Evolutionary conservation across 352 stramenopile genomes (phyloP), one percentile per base, ranked within the genome.

Genomic region (Phytophthora chlamydospora): DNA sequence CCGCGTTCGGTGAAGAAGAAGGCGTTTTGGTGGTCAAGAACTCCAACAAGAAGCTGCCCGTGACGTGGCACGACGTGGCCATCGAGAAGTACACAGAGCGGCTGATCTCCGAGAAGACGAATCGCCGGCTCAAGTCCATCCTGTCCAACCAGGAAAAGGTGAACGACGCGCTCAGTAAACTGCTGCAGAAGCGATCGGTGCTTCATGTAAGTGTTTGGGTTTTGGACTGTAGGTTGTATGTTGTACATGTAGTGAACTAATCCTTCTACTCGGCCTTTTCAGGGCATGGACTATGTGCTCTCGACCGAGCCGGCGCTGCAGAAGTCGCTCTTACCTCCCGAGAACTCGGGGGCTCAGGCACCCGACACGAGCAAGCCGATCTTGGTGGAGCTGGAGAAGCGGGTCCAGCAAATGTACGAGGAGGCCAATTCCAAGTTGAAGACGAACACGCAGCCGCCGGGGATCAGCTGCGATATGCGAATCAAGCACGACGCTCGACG

Each of bases 91-190:
- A 71, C 17, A 49, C 38, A 12, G 47, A 71, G n/a, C 66, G 69
- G 31, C 46, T 62, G 3, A 14, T 59, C 19, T 70, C 69, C 0
- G 69, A 77, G 43, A 56, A 66, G 32, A 72, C 46, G 1, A 77
- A 77, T 38, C 59, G 65, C 0, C 57, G 61, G 42, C 61, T 77
- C 9, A 71, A 68, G 19, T 51, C 52, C 2, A 56, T 72, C 8
- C 31, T 75, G 40, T 6, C 43, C 2, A 66, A 69, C 42, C 69
- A 75, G 46, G 49, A 61, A 19, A 68, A 63, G 13, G 39, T 74
- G 21, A 66, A 71, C 32, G 39, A 31, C 0, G 34, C 59, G 1
- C 32, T 74, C 3, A n/a, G 35, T 11, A 44, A 34, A 6, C 5
- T 69, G 17, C 17, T 77, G 13, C 38, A 58, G 35, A 72, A 68